A percentile compares a stretch with the other conserved stretches of the same genome.
phyloP scores from a whole-genome alignment of 2,329 filamentous ascomycete species.

The Sclerotinia minor region DNA sequence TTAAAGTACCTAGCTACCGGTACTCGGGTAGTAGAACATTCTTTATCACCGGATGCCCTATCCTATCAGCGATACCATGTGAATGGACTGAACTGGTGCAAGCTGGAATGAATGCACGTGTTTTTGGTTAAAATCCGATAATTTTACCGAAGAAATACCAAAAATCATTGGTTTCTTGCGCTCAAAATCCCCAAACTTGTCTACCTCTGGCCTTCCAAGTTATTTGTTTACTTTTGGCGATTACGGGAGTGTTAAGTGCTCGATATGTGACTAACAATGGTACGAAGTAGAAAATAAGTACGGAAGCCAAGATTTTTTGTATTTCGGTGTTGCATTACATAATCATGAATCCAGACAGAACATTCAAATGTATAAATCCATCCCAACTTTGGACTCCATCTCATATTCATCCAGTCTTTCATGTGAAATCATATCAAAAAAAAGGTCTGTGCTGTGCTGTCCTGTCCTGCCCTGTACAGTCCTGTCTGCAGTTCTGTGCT shows the following conservation, averaged over 20 bases:
- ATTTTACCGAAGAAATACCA: neutral
- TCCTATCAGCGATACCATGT: neutral
- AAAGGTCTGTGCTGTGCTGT: neutral
- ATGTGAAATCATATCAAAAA: neutral
- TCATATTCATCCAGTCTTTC: neutral
- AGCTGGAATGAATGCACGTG: constrained; percentile 3
- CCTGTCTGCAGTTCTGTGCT: neutral
- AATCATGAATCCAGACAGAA: neutral
- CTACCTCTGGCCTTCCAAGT: neutral
- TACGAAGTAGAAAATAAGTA: too few relatives aligned
- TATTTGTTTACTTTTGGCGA: neutral
- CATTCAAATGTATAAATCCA: too few relatives aligned
- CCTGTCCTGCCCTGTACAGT: neutral
- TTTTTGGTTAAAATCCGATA: neutral
- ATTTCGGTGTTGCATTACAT: neutral
- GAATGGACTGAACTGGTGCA: neutral
- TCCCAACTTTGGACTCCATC: too few relatives aligned
- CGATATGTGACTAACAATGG: neutral
- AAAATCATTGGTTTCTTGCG: neutral
- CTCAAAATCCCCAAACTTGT: too few relatives aligned
- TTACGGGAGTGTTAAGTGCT: neutral
- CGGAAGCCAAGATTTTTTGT: too few relatives aligned
- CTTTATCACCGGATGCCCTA: constrained; percentile 12
- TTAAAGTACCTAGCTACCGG: too few relatives aligned
- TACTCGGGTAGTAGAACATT: neutral